A percentile compares a stretch with the other conserved stretches of the same genome.
These are phyloP conservation scores for Myxozyma mucilagina DNA, from an alignment of 805 yeast genomes.

Conservation along the genomic window DNA sequence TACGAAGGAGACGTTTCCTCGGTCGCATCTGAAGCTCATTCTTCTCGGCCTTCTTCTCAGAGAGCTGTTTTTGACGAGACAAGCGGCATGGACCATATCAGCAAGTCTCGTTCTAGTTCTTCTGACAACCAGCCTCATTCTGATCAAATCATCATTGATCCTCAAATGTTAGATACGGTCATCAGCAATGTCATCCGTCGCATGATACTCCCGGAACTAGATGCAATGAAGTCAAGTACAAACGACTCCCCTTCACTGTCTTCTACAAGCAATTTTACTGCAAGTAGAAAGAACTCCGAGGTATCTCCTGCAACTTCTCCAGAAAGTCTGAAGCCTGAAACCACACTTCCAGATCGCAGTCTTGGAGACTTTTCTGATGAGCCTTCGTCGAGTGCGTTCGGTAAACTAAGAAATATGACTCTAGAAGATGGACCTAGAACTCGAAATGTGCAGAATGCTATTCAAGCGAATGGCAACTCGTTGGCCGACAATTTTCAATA, in stretches of 20 bases:
- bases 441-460: too few species aligned
- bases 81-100: not conserved
- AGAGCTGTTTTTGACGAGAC: not conserved
- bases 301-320: too few species aligned
- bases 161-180: conserved; percentile 15
- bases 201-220: not conserved
- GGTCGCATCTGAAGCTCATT: not conserved
- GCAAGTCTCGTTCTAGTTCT: not conserved
- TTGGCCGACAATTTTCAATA: too few species aligned
- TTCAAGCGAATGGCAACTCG: too few species aligned
- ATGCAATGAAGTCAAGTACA: not conserved
- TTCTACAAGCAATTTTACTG: not conserved
- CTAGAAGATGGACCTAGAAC: too few species aligned
- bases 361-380: too few species aligned
- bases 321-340: too few species aligned
- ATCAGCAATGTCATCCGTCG: conserved; percentile 20
- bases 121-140: not conserved
- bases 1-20: not conserved
- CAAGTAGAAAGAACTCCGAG: not conserved
- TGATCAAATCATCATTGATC: not conserved
- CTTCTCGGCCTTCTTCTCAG: not conserved
- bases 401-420: too few species aligned
- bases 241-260: not conserved
- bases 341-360: too few species aligned
- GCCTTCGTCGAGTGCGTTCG: too few species aligned